These are phyloP conservation scores for Phlegmacium glaucopus DNA, from an alignment of 768 basidiomycete species.

Conservation along the genomic window DNA sequence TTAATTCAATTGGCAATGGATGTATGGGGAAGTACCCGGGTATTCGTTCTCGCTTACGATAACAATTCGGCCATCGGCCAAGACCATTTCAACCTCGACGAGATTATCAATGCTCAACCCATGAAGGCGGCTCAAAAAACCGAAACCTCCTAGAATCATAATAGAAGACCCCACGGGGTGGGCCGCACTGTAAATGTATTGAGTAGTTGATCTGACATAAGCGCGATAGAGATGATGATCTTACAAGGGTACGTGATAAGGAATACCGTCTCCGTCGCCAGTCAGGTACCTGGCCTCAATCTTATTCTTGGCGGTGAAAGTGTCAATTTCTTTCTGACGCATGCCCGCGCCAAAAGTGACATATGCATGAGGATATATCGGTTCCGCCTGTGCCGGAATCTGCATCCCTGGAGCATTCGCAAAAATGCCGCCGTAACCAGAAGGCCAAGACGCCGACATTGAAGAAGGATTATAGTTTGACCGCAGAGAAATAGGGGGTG, in stretches of 20 bases:
- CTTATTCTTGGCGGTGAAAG: constrained; percentile 65
- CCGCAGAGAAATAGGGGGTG: constrained; percentile 28
- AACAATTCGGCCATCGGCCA: constrained; percentile 86
- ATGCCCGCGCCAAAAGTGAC: constrained; percentile 87
- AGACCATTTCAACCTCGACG: constrained; percentile 89
- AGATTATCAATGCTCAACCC: constrained; percentile 89
- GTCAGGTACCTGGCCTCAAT: constrained; percentile 54
- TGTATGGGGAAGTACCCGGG: constrained; percentile 44
- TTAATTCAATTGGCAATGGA: not conserved
- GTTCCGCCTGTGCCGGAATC: constrained; percentile 47
- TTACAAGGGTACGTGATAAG: constrained; percentile 81
- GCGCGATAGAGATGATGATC: constrained; percentile 18
- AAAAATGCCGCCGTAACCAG: constrained; percentile 24
- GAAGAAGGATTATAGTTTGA: constrained; percentile 30
- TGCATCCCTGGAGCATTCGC: constrained; percentile 22
- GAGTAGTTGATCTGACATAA: constrained; percentile 1
- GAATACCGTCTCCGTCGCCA: constrained; percentile 52
- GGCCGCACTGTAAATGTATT: constrained; percentile 50
- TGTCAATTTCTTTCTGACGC: constrained; percentile 81
- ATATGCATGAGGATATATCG: constrained; percentile 69
- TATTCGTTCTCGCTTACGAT: constrained; percentile 70
- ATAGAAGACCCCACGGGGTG: constrained; percentile 78
- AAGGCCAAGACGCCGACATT: constrained; percentile 34
- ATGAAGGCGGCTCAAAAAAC: constrained; percentile 77
- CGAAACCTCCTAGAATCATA: constrained; percentile 87